Conservation (phyloP, 306 rosid genomes). For the Vicia faba region DNA sequence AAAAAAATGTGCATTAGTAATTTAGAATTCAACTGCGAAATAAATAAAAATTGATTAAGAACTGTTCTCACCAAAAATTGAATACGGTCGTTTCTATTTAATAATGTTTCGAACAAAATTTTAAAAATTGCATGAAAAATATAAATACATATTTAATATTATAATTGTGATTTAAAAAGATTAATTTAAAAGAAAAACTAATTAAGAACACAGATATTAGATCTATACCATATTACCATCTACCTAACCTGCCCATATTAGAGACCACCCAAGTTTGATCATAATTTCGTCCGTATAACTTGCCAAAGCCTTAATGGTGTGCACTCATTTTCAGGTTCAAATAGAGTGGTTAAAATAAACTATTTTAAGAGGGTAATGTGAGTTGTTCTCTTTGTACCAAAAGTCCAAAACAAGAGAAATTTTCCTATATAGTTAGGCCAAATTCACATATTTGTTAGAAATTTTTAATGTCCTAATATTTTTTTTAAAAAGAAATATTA, state of each 20-base stretch:
- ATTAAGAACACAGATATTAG: background rate
- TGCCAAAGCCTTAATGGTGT: slow-evolving; percentile 35
- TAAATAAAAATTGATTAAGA: too few species aligned
- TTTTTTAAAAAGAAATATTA: too few species aligned
- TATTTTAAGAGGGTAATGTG: slow-evolving; percentile 21
- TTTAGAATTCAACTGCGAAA: too few species aligned
- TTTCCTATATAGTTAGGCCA: slow-evolving; percentile 54
- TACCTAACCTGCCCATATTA: background rate
- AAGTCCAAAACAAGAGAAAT: slow-evolving; percentile 25
- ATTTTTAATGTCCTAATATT: too few species aligned
- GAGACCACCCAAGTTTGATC: background rate
- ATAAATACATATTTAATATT: too few species aligned
- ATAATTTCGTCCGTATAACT: slow-evolving; percentile 13
- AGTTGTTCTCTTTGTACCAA: slow-evolving; percentile 28
- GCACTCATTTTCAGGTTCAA: slow-evolving; percentile 41
- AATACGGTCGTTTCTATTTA: too few species aligned
- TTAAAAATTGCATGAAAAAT: too few species aligned
- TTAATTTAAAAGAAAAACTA: too few species aligned
- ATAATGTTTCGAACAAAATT: too few species aligned
- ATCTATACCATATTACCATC: background rate
- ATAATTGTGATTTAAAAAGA: too few species aligned
- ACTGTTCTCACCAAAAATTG: too few species aligned
- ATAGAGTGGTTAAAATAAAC: slow-evolving; percentile 37
- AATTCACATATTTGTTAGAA: slow-evolving; percentile 58
- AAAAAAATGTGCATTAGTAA: too few species aligned